These are phyloP conservation scores for Pythium aristosporum DNA, from an alignment of 352 stramenopile genomes.

Conservation along the genomic window DNA sequence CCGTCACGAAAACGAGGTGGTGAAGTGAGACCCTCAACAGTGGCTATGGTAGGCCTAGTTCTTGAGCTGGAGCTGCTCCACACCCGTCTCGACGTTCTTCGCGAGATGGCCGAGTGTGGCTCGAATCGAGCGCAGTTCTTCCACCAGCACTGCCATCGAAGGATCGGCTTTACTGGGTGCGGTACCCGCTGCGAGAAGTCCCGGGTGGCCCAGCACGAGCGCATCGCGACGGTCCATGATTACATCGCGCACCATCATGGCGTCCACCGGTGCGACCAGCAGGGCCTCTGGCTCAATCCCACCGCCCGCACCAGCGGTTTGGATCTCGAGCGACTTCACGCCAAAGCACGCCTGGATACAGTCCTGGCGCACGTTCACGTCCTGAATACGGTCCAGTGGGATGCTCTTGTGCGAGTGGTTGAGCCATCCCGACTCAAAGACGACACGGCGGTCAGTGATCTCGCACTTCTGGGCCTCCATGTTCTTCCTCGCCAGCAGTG, in stretches of 20 bases:
- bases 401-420: slow-evolving; percentile 42
- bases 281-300: slow-evolving; percentile 26
- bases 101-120: slow-evolving; percentile 21
- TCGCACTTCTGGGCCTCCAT: slow-evolving; percentile 37
- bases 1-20: slow-evolving; percentile 5
- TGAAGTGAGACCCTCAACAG: neutral
- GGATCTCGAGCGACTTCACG: slow-evolving; percentile 40
- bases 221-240: slow-evolving; percentile 47
- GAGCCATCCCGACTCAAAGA: slow-evolving; percentile 41
- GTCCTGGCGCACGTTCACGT: slow-evolving; percentile 42
- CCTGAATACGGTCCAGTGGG: slow-evolving; percentile 46
- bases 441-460: slow-evolving; percentile 38
- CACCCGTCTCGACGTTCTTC: slow-evolving; percentile 19
- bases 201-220: slow-evolving; percentile 33
- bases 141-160: slow-evolving; percentile 1
- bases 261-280: slow-evolving; percentile 37
- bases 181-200: neutral
- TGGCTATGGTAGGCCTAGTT: neutral
- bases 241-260: slow-evolving; percentile 34
- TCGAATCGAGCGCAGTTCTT: slow-evolving; percentile 22
- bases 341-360: slow-evolving; percentile 39
- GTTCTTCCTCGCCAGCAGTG: slow-evolving; percentile 29
- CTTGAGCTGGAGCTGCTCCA: slow-evolving; percentile 18
- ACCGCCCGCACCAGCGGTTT: slow-evolving; percentile 30
- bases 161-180: neutral